Evolutionary conservation across 768 basidiomycete species (phyloP).

Genomic region (Suillus fuscotomentosus): DNA sequence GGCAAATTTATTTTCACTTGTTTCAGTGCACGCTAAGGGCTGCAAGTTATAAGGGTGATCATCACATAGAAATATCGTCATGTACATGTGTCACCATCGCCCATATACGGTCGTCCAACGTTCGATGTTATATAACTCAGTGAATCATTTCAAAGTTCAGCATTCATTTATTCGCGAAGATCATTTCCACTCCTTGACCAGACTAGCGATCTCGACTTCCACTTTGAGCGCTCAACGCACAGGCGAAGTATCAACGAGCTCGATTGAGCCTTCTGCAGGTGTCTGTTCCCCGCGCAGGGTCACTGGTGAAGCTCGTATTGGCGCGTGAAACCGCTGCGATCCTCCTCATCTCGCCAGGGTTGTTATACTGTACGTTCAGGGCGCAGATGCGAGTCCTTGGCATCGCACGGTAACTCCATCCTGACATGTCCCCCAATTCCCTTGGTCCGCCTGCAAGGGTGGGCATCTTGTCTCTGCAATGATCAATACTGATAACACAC

Average conservation of each 20-base stretch:
- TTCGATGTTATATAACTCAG: neutral
- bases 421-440: neutral
- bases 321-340: neutral
- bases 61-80: neutral
- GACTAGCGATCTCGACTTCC: neutral
- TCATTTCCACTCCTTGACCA: neutral
- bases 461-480: neutral
- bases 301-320: neutral
- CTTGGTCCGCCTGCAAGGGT: neutral
- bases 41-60: neutral
- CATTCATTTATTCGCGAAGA: neutral
- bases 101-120: neutral
- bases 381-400: neutral
- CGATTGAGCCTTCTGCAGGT: neutral
- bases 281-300: neutral
- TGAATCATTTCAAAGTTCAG: neutral
- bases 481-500: neutral
- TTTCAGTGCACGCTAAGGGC: neutral
- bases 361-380: neutral
- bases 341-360: neutral
- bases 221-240: neutral
- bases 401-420: neutral
- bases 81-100: neutral
- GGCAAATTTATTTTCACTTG: neutral
- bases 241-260: neutral